phyloP scores from a whole-genome alignment of 768 basidiomycete genomes.

The Russula griseocarnosa region DNA sequence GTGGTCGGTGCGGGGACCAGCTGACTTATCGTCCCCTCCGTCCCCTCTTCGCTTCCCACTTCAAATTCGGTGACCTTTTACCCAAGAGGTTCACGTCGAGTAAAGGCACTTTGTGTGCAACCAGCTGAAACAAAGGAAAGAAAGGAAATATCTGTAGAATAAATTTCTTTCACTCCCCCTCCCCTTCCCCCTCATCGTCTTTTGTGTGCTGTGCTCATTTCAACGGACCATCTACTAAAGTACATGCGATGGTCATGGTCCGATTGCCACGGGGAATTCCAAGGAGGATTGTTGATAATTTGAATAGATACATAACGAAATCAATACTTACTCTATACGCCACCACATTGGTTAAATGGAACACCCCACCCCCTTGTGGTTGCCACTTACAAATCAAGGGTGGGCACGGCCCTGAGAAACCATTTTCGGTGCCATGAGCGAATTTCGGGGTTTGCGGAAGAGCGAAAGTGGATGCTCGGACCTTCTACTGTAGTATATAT shows the following conservation, averaged over 20 bases:
- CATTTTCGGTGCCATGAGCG: no score
- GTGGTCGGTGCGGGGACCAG: neutral
- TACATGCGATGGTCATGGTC: neutral
- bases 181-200: neutral
- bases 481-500: no score
- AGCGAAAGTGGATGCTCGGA: neutral
- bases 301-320: slow-evolving; percentile 1
- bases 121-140: neutral
- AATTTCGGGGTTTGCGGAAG: neutral
- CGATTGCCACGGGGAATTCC: neutral
- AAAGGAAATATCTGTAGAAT: neutral
- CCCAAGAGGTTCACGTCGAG: neutral
- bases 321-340: neutral
- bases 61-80: neutral
- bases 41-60: neutral
- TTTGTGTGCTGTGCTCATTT: neutral
- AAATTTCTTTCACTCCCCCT: neutral
- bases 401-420: neutral
- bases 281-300: slow-evolving; percentile 4
- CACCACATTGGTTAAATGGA: slow-evolving; percentile 12
- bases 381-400: slow-evolving; percentile 11
- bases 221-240: neutral
- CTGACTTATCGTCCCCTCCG: neutral
- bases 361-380: neutral
- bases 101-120: slow-evolving; percentile 7